Base-by-base conservation (phyloP, 495 filamentous ascomycete genomes). In the Lasiosphaeria miniovina region DNA sequence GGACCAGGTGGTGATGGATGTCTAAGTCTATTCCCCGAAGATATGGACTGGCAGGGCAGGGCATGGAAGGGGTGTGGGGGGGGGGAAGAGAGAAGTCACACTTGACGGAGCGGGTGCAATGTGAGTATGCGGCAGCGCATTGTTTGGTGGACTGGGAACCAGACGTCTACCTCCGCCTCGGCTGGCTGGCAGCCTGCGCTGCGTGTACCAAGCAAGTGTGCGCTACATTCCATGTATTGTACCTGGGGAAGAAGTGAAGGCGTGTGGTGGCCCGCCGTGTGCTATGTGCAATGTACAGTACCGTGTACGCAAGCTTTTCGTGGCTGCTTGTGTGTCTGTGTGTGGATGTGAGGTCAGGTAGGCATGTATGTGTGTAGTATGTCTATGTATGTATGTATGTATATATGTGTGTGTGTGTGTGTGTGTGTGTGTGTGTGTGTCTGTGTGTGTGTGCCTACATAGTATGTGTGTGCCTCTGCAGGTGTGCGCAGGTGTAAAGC, bases 81-180 rank as follows among this genome's bases (percentile, higher is more conserved):
- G 35, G 49, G 57, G 50, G 49, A 34, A 49, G 49, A 2, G 12
- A 46, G 12, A 46, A 46, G 50, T 51, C 48, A 59, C 12, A 46
- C 43, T 14, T 5, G 43, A 41, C 41, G 35, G 50, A 35, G 43
- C 50, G 53, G 65, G 56, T 61, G 51, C 61, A 66, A 65, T 55
- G 59, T 58, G 45, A 57, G 41, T 24, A 58, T 34, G 24, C 67
- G 66, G 61, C 68, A 71, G 54, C 64, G 55, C 63, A 64, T 59
- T 61, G 63, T 64, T 62, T 65, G 65, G 62, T 62, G 36, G 57
- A 60, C 61, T 49, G 24, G 24, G 24, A 24, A 24, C 24, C 24
- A 48, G 61, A 58, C 45, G 36, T 59, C 50, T 60, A 57, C 65
- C 52, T 60, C 49, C 17, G 24, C 11, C 11, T 8, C 49, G 15